Evolutionary conservation across 371 early-diverging fungal species (phyloP).

Genomic region (Caulochytrium protostelioides): DNA sequence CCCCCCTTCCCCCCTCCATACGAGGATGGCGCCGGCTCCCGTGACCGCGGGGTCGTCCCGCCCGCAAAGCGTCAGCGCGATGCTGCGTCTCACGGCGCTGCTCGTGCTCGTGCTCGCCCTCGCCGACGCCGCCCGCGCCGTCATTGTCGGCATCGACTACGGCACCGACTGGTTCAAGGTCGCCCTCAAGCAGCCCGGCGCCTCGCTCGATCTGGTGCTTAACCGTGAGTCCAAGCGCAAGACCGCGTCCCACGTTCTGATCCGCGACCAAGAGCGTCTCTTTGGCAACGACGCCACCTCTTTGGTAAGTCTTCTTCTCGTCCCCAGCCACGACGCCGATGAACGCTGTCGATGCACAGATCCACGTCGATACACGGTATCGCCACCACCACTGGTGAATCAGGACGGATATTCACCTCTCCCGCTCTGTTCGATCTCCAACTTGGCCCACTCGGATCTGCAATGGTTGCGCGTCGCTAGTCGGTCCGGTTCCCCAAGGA

Average conservation of each 20-base stretch:
- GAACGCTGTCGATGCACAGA: no score
- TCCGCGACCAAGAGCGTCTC: conserved; percentile 48
- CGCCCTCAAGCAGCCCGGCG: conserved; percentile 72
- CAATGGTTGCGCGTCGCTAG: no score
- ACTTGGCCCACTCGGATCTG: neutral
- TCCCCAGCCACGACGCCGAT: no score
- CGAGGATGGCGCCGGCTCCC: no score
- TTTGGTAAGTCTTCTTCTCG: conserved; percentile 31
- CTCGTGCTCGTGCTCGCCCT: no score
- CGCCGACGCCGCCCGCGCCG: no score
- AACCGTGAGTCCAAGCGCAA: conserved; percentile 89
- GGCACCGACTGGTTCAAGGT: conserved; percentile 93
- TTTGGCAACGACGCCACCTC: conserved; percentile 73
- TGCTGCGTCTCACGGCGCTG: no score
- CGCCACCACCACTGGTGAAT: neutral
- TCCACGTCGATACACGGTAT: no score
- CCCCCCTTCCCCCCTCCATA: no score
- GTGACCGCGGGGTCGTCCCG: no score
- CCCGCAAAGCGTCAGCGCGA: no score
- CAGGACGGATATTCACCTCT: neutral
- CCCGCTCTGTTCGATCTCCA: neutral
- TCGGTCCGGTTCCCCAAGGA: conserved; percentile 66
- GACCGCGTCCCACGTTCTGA: conserved; percentile 56
- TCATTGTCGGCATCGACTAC: conserved; percentile 85
- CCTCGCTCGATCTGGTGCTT: conserved; percentile 74